These are phyloP conservation scores for Starmerella sp. DNA, from an alignment of 805 yeast species.

Conservation along the genomic window DNA sequence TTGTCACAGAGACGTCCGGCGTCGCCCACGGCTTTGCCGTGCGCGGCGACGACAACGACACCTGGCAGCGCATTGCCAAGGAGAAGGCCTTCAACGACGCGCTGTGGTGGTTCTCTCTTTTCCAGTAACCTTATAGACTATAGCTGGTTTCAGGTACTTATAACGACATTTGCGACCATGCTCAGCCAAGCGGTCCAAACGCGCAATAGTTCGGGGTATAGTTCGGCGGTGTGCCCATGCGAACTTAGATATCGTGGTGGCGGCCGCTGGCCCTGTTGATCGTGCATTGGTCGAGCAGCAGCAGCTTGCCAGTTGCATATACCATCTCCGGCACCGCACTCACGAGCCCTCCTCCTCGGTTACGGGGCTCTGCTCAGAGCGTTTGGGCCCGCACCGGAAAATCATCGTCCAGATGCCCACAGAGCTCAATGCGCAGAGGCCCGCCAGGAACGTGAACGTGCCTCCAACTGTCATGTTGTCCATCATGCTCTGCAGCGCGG, in stretches of 20 bases:
- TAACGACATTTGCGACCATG: too few species aligned
- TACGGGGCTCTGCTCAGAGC: neutral
- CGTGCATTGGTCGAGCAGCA: too few species aligned
- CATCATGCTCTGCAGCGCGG: conserved; percentile 53
- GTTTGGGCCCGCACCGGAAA: conserved; percentile 9
- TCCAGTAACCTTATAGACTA: neutral
- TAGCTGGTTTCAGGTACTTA: too few species aligned
- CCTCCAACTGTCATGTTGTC: conserved; percentile 56
- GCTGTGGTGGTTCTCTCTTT: conserved; percentile 21
- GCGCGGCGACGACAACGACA: conserved; percentile 55
- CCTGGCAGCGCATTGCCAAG: conserved; percentile 49
- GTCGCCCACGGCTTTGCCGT: conserved; percentile 69
- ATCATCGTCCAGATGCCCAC: conserved; percentile 12
- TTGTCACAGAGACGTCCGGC: conserved; percentile 50
- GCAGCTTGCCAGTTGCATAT: too few species aligned
- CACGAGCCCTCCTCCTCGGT: too few species aligned
- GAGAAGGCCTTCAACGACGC: conserved; percentile 48
- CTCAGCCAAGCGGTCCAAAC: too few species aligned
- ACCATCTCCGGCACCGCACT: too few species aligned
- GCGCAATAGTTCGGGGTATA: too few species aligned
- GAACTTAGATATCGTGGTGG: too few species aligned
- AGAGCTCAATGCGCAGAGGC: conserved; percentile 23
- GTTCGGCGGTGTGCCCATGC: too few species aligned
- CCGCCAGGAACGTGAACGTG: conserved; percentile 61
- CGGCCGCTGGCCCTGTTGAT: too few species aligned